Conservation (phyloP, 2,329 filamentous ascomycete genomes). For the Albifimbria verrucaria region DNA sequence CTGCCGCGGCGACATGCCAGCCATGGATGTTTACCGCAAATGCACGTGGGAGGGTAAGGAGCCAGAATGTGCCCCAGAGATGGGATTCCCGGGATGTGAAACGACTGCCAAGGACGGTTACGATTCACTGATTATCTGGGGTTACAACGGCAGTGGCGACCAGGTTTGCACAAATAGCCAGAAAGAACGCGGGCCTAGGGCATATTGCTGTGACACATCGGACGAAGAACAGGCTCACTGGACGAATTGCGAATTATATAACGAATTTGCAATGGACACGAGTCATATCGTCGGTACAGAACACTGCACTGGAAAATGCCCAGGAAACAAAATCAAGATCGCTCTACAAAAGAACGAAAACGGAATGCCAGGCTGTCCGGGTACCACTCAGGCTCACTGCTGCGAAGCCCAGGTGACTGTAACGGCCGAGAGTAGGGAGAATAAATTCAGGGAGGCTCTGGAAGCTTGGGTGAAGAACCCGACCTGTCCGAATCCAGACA, state of each 20-base stretch:
- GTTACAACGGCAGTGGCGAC: constrained; percentile 1
- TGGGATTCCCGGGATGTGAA: neutral
- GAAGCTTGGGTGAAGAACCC: neutral
- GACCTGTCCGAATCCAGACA: neutral
- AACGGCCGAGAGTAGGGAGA: neutral
- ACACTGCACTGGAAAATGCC: constrained; percentile 1
- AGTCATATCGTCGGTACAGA: neutral
- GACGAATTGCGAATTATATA: neutral
- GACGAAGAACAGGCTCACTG: constrained; percentile 2
- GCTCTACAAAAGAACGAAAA: neutral
- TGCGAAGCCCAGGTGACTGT: constrained; percentile 1
- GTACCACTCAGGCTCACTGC: neutral
- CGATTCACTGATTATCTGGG: neutral
- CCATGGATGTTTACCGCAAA: constrained; percentile 31
- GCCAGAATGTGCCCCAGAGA: neutral
- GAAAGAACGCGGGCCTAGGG: neutral
- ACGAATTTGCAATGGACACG: neutral
- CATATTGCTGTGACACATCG: constrained; percentile 3
- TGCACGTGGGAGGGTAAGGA: constrained; percentile 3
- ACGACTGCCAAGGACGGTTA: constrained; percentile 1
- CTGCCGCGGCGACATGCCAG: neutral
- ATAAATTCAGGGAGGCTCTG: neutral
- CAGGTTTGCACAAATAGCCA: constrained; percentile 1
- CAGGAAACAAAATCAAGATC: constrained; percentile 4
- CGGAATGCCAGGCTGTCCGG: no score